Evolutionary conservation across 1,284 basidiomycete genomes (phyloP), one percentile per base, ranked within the genome.

Genomic region (Fomitopsis pinicola): DNA sequence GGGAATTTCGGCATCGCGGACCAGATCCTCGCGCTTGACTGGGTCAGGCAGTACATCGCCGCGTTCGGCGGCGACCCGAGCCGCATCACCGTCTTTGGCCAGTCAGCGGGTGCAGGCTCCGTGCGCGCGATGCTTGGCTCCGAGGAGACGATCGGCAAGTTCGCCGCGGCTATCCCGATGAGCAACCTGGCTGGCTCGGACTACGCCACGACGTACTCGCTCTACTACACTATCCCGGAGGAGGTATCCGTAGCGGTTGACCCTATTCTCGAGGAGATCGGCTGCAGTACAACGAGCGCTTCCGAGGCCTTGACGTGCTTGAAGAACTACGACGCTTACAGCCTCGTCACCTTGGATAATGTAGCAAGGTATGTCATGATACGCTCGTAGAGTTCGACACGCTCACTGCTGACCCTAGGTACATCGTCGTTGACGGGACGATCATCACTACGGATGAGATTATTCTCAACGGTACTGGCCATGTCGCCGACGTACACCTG

Each of bases 181-280:
- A 81, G 79, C 67, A 82, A 80, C 65, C 72, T 82, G 0, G 80
- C 74, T 4, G 81, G 81, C 0, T 76, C 75, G 35, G 77, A 74
- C 14, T 81, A 78, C 56, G 80, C 78, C n/a, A 68, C 69, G 38
- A 76, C 76, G 7, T 78, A 75, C 64, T 76, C 75, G 19, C 65
- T 73, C 33, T 79, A 79, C 64, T 73, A 71, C 65, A 76, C 73
- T n/a, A 74, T 77, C 58, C 62, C 66, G 1, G 64, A 75, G 53
- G 74, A 73, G 56, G 68, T 71, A 7, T 36, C 61, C n/a, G 62
- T 72, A 14, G 73, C 76, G 4, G 73, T 73, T 7, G 58, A 73
- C 12, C 71, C 72, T 0, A 73, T 81, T 59, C 61, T 79, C 35
- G 70, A 68, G 28, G 71, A 74, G 30, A 72, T 74, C 1, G 72